Percentiles rank a stretch among this genome's conserved stretches.
phyloP scores from a whole-genome alignment of 106 monocot species.

The Apostasia shenzhenica region DNA sequence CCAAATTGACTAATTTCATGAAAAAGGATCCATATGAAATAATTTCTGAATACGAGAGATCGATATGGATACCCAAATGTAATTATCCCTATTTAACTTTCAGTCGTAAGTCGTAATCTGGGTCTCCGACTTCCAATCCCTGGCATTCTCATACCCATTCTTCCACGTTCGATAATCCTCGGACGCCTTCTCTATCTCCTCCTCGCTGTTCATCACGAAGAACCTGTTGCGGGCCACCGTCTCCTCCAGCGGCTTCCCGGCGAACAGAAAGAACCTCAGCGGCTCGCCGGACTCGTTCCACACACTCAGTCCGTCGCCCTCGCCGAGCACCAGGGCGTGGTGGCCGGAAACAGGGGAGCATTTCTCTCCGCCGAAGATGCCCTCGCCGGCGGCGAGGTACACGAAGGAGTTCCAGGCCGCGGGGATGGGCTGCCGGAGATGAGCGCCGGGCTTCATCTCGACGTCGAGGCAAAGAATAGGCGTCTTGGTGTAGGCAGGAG shows the following conservation, averaged over 20 bases:
- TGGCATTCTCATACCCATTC: constrained; percentile 93
- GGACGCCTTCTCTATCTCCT: constrained; percentile 69
- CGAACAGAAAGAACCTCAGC: constrained; percentile 64
- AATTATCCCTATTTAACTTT: no score
- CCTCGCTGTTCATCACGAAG: constrained; percentile 85
- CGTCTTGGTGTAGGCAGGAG: constrained; percentile 64
- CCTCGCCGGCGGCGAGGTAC: constrained; percentile 72
- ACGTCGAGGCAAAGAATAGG: constrained; percentile 84
- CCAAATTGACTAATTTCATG: no score
- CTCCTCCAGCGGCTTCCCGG: constrained; percentile 70
- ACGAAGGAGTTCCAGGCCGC: constrained; percentile 60
- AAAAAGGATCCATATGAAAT: no score
- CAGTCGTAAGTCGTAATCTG: no score
- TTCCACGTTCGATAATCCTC: constrained; percentile 48
- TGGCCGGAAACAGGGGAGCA: constrained; percentile 29
- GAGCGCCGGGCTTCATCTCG: constrained; percentile 39
- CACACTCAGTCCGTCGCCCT: constrained; percentile 62
- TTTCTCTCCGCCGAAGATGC: constrained; percentile 35
- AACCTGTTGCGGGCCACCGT: constrained; percentile 74
- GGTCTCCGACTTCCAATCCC: constrained; percentile 33
- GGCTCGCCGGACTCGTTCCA: constrained; percentile 48
- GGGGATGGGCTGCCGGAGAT: constrained; percentile 41
- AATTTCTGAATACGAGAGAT: no score
- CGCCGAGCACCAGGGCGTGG: constrained; percentile 43
- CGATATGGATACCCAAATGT: no score